phyloP scores from a whole-genome alignment of 2,329 filamentous ascomycete genomes.

The Ophiostoma pallidulum region DNA sequence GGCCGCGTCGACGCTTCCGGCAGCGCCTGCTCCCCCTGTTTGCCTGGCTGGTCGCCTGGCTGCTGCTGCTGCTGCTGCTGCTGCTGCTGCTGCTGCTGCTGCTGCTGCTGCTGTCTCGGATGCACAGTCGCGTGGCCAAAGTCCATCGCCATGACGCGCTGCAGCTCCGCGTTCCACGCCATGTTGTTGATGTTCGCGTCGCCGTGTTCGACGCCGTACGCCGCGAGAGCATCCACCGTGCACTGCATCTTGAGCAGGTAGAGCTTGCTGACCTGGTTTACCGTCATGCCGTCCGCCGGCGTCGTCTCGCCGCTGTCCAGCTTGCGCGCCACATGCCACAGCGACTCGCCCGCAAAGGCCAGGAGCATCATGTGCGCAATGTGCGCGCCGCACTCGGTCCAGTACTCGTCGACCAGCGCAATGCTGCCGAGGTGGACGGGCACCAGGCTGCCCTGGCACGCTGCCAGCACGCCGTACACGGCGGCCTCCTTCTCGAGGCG shows the following conservation, averaged over 20 bases:
- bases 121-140: conserved; percentile 4
- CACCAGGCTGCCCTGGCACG: conserved; percentile 12
- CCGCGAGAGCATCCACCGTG: conserved; percentile 2
- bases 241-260: not conserved
- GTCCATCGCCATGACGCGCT: conserved; percentile 8
- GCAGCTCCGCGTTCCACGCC: conserved; percentile 9
- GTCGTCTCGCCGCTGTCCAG: not conserved
- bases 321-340: not conserved
- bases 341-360: conserved; percentile 12
- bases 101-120: not conserved
- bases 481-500: conserved; percentile 10
- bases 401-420: conserved; percentile 11
- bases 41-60: no score
- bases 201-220: conserved; percentile 1
- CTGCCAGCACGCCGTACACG: conserved; percentile 10
- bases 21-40: no score
- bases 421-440: conserved; percentile 16
- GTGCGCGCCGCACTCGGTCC: not conserved
- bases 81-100: no score
- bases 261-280: no score
- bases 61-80: no score
- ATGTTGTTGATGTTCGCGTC: conserved; percentile 7
- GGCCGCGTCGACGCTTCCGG: no score
- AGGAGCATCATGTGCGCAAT: conserved; percentile 16
- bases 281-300: not conserved